phyloP scores from a whole-genome alignment of 306 rosid genomes.

The Vicia sativa region DNA sequence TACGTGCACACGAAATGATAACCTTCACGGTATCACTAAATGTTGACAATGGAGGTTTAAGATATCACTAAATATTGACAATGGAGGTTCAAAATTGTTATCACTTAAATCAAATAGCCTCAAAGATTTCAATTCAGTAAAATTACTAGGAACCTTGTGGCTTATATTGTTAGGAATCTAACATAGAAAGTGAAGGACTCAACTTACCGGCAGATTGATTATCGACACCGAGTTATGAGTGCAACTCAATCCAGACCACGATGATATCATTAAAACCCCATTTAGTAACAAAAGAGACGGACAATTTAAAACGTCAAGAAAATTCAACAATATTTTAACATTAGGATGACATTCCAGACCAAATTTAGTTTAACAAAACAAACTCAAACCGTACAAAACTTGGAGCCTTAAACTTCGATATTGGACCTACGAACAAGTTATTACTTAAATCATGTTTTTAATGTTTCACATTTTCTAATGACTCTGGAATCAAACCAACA shows the following conservation, averaged over 20 bases:
- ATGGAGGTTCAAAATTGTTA: too few species aligned
- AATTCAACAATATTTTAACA: too few species aligned
- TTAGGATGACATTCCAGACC: too few species aligned
- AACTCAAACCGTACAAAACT: too few species aligned
- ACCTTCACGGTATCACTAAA: too few species aligned
- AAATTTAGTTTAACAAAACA: too few species aligned
- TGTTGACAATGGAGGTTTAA: too few species aligned
- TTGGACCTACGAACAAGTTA: conserved; percentile 64
- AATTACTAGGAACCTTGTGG: too few species aligned
- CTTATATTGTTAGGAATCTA: conserved; percentile 64
- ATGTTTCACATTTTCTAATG: conserved; percentile 63
- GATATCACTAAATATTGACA: conserved; percentile 58
- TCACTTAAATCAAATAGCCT: conserved; percentile 64
- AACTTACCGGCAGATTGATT: conserved; percentile 58
- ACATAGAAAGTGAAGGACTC: conserved; percentile 67
- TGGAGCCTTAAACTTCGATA: conserved; percentile 61
- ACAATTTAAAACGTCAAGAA: too few species aligned
- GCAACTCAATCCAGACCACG: conserved; percentile 74
- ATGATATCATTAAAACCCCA: too few species aligned
- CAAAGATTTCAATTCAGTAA: conserved; percentile 55
- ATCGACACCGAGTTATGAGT: conserved; percentile 48
- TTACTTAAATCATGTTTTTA: conserved; percentile 53
- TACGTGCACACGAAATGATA: too few species aligned
- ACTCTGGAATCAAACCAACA: conserved; percentile 65
- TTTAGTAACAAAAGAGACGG: too few species aligned